Evolutionary conservation across 805 yeast species (phyloP).

Genomic region (Starmerella davenportii): DNA sequence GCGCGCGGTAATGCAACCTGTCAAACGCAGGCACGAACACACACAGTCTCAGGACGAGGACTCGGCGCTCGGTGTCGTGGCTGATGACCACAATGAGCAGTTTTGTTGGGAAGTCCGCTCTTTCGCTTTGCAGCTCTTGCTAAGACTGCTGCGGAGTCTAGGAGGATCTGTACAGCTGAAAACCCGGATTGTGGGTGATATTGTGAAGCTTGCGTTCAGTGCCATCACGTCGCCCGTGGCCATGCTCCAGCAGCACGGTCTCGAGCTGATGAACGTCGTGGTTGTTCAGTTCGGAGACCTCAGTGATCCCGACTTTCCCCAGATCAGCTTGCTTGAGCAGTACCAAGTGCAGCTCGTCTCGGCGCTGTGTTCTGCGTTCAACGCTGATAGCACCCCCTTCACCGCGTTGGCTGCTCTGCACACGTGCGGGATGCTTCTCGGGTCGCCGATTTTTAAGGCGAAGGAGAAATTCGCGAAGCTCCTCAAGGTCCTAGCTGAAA

Average conservation of each 20-base stretch:
- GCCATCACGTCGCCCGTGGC: slow-evolving; percentile 60
- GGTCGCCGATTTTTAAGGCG: slow-evolving; percentile 35
- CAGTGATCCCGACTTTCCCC: slow-evolving; percentile 56
- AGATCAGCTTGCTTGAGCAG: slow-evolving; percentile 59
- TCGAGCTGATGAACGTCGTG: slow-evolving; percentile 45
- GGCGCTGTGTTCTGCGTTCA: slow-evolving; percentile 76
- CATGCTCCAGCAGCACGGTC: slow-evolving; percentile 44
- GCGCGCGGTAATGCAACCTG: slow-evolving; percentile 7
- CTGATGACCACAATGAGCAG: slow-evolving; percentile 20
- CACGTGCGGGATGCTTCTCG: slow-evolving; percentile 59
- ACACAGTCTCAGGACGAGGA: slow-evolving; percentile 32
- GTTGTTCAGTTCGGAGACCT: slow-evolving; percentile 42
- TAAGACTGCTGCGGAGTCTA: slow-evolving; percentile 15
- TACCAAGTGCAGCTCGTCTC: slow-evolving; percentile 89
- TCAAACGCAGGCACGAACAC: slow-evolving; percentile 10
- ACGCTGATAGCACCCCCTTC: slow-evolving; percentile 48
- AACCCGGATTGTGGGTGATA: slow-evolving; percentile 28
- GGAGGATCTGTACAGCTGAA: slow-evolving; percentile 16
- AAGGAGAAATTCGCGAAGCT: slow-evolving; percentile 36
- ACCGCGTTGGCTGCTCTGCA: slow-evolving; percentile 62
- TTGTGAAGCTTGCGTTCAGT: slow-evolving; percentile 60
- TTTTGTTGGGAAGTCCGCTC: slow-evolving; percentile 30
- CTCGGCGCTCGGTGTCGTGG: slow-evolving; percentile 17
- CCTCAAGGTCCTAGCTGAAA: slow-evolving; percentile 42
- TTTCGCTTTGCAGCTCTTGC: slow-evolving; percentile 25